These are phyloP conservation scores for Spatholobus suberectus DNA, from an alignment of 306 rosid species.

Conservation along the genomic window DNA sequence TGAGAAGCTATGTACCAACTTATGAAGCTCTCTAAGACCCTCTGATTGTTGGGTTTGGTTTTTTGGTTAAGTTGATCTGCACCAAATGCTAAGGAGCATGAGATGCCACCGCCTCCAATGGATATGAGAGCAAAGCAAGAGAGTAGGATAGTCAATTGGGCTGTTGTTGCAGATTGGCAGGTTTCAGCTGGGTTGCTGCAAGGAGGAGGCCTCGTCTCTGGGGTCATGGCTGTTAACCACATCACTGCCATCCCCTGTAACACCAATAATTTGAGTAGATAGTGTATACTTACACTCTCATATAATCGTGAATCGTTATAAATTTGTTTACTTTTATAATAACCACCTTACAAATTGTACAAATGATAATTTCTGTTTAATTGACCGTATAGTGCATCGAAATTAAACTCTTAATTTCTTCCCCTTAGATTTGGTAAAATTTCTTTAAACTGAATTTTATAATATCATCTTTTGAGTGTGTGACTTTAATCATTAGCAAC, in stretches of 20 bases:
- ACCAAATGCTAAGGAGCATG: conserved; percentile 70
- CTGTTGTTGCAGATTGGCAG: conserved; percentile 52
- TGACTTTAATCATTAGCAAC: too few relatives aligned
- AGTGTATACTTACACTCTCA: too few relatives aligned
- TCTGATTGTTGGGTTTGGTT: conserved; percentile 49
- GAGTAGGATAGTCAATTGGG: conserved; percentile 53
- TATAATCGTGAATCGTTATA: too few relatives aligned
- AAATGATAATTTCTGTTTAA: too few relatives aligned
- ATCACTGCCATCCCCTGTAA: conserved; percentile 61
- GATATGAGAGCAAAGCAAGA: conserved; percentile 53
- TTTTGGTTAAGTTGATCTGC: conserved; percentile 65
- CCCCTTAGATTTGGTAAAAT: not conserved
- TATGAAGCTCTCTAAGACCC: conserved; percentile 63
- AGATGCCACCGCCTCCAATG: conserved; percentile 68
- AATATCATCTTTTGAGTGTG: too few relatives aligned
- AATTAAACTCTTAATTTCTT: too few relatives aligned
- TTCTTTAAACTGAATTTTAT: not conserved
- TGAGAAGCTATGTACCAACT: conserved; percentile 67
- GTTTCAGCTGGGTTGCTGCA: conserved; percentile 42
- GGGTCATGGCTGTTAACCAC: conserved; percentile 70
- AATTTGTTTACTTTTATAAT: too few relatives aligned
- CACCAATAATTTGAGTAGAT: too few relatives aligned
- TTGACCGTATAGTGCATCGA: too few relatives aligned
- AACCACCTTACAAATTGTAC: too few relatives aligned
- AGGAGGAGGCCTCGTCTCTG: conserved; percentile 53